Evolutionary conservation across 176 grass and related monocot genomes (phyloP).

Genomic region (Oryza nivara): DNA sequence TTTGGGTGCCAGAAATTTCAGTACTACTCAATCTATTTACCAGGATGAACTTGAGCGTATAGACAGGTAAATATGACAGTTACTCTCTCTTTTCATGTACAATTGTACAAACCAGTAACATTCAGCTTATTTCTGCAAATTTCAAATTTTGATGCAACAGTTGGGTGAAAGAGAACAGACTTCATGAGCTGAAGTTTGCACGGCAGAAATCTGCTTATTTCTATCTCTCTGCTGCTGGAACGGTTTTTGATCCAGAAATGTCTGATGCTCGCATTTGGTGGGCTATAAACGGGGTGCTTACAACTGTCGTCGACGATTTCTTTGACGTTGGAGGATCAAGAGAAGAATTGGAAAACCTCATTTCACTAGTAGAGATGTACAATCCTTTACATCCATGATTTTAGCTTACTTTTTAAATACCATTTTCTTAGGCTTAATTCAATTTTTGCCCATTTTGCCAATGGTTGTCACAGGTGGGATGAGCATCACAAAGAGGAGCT

Average conservation of each 20-base stretch:
- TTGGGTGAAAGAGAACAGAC: constrained; percentile 67
- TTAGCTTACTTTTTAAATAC: background rate
- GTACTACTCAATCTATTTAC: constrained; percentile 40
- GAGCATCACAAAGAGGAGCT: constrained; percentile 39
- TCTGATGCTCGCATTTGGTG: constrained; percentile 62
- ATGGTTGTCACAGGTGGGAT: constrained; percentile 54
- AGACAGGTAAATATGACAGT: constrained; percentile 39
- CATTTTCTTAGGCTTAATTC: background rate
- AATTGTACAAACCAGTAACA: background rate
- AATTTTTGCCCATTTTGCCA: background rate
- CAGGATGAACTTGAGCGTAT: constrained; percentile 55
- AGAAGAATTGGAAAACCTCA: constrained; percentile 61
- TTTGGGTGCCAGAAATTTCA: constrained; percentile 55
- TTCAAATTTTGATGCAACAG: constrained; percentile 19
- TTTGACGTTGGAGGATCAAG: constrained; percentile 62
- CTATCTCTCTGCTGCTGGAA: constrained; percentile 63
- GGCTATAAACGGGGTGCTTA: constrained; percentile 57
- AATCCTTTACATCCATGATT: background rate
- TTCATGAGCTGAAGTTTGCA: constrained; percentile 65
- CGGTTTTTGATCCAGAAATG: constrained; percentile 54
- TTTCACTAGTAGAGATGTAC: constrained; percentile 59
- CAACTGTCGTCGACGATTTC: constrained; percentile 62
- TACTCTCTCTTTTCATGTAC: background rate
- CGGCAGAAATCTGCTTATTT: constrained; percentile 63
- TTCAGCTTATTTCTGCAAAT: background rate